Percentiles rank a stretch among this genome's conserved stretches.
Conservation (phyloP, 345 rosid species). For the Murraya paniculata region DNA sequence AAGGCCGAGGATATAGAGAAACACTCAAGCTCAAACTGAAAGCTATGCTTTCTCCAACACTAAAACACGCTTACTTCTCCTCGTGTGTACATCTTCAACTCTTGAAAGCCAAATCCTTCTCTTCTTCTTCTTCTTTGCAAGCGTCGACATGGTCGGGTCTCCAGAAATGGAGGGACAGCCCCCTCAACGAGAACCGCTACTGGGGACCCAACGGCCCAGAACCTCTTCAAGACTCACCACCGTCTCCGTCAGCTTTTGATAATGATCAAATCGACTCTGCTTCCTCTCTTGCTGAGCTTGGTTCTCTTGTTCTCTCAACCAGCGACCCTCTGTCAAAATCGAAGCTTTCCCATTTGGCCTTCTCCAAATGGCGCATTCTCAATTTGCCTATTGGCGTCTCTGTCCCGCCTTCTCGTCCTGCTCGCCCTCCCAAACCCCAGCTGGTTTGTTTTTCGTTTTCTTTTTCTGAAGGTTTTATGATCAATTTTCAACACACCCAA, state of each 20-base stretch:
- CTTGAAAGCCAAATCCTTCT: slow-evolving; percentile 17
- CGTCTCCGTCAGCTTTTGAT: background rate
- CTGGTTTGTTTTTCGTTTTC: slow-evolving; percentile 44
- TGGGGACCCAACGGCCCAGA: slow-evolving; percentile 84
- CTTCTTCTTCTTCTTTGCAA: slow-evolving; percentile 30
- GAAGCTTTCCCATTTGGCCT: slow-evolving; percentile 71
- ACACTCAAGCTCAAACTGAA: background rate
- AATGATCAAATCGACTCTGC: slow-evolving; percentile 32
- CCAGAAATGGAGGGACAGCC: slow-evolving; percentile 57
- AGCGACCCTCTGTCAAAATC: slow-evolving; percentile 64
- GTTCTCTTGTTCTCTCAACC: slow-evolving; percentile 78
- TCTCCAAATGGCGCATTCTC: slow-evolving; percentile 62
- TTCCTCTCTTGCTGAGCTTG: slow-evolving; percentile 80
- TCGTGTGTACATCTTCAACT: slow-evolving; percentile 1
- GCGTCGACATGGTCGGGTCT: slow-evolving; percentile 69
- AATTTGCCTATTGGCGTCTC: slow-evolving; percentile 57
- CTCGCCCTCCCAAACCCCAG: slow-evolving; percentile 68
- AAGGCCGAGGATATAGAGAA: background rate
- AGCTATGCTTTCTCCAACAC: background rate
- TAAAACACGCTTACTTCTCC: slow-evolving; percentile 1
- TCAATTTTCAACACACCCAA: background rate
- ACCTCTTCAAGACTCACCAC: slow-evolving; percentile 20
- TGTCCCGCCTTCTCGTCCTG: slow-evolving; percentile 63
- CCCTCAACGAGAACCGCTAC: slow-evolving; percentile 57
- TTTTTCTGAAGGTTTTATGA: background rate